Conservation (phyloP, 163 green algal genomes). For the Chlorella variabilis region DNA sequence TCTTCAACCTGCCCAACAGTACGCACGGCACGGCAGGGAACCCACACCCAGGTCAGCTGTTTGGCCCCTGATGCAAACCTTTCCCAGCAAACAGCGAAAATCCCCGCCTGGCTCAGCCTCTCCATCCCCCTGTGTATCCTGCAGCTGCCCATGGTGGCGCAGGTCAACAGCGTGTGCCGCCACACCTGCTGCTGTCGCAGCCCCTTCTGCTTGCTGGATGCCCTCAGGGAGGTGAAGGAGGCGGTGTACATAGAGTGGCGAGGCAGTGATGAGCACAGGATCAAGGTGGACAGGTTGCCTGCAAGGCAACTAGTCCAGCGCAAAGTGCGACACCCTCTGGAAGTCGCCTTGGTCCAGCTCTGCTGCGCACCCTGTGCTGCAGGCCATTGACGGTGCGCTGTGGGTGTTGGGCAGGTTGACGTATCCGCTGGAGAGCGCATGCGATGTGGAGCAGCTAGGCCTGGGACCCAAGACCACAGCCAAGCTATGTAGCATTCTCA, state of each 20-base stretch:
- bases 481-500: no score
- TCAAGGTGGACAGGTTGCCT: no score
- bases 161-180: slow-evolving; percentile 50
- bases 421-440: slow-evolving; percentile 6
- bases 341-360: no score
- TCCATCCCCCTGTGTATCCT: neutral
- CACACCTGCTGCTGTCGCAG: slow-evolving; percentile 55
- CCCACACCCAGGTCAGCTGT: no score
- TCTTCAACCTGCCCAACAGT: slow-evolving; percentile 12
- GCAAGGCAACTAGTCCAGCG: no score
- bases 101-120: no score
- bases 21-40: no score
- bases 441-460: neutral
- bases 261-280: no score
- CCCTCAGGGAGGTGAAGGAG: slow-evolving; percentile 49
- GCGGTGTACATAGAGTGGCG: slow-evolving; percentile 38
- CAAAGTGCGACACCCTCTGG: no score
- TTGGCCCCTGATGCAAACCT: no score
- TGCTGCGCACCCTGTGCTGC: no score
- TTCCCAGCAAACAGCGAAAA: no score
- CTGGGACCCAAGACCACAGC: slow-evolving; percentile 47
- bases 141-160: neutral
- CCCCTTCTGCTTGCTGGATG: slow-evolving; percentile 57
- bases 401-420: neutral
- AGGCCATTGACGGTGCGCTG: slow-evolving; percentile 33